Base-by-base conservation (phyloP, 1,284 basidiomycete species). In the Tilletia indica region DNA sequence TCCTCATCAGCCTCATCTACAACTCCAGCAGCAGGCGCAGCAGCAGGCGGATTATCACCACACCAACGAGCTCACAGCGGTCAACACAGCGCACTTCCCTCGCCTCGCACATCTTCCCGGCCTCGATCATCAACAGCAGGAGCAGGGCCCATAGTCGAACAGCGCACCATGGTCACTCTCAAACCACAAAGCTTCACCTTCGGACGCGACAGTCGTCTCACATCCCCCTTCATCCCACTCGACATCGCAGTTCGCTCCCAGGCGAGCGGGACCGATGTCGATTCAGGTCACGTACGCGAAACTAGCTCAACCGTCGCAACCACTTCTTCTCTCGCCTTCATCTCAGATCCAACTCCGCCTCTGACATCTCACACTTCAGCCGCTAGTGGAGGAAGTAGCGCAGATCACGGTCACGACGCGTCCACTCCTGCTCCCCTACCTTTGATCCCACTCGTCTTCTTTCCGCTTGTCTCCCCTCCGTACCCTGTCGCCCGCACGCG, bases 391-490 rank as follows among this genome's bases (percentile, higher is more conserved):
- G 39, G 54, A 14, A 68, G 67, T 31, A 68, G 51, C 67, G 21
- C 67, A 12, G 34, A 34, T 34, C 58, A 63, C 34, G 58, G 58
- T 36, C 51, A n/a, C n/a, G 51, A 31, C 25, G 25, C 25, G 25
- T 31, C 25, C 25, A 31, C 56, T 58, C 56, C 56, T 14, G 14
- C 56, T 58, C 56, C 21, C 56, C 21, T 12, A 6, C 51, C 5
- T 74, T 76, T 34, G 77, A 76, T 36, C 73, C 75, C 0, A 42
- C 68, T 1, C 70, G 69, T 8, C 51, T 78, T 61, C 61, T 76
- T 76, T 8, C 73, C 76, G 69, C 74, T 74, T 42, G 70, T 78
- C 0, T 58, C 63, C 3, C 75, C 77, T 25, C 77, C 77, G 19
- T 72, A 73, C 25, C 69, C 72, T 45, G 48, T 68, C 4, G 74